Conservation (phyloP, 805 yeast genomes). For the Saturnispora serradocipensis region DNA sequence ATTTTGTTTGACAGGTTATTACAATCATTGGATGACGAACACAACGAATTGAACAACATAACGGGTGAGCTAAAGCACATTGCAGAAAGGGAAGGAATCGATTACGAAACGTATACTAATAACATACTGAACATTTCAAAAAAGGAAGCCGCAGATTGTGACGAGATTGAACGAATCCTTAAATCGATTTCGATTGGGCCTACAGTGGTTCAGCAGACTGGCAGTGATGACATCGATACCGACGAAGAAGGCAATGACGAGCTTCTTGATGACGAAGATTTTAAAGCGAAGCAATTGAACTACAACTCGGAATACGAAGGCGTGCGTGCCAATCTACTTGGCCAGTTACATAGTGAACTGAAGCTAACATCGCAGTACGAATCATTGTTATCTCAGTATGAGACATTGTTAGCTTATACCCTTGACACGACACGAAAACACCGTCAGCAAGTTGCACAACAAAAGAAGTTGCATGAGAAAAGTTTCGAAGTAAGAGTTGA, state of each 20-base stretch:
- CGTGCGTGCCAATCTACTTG: constrained; percentile 1
- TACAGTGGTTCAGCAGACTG: background rate
- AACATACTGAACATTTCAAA: background rate
- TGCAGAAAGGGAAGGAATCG: background rate
- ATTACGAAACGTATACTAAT: background rate
- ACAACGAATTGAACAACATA: constrained; percentile 17
- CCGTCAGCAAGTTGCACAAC: constrained; percentile 26
- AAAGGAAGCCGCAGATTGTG: background rate
- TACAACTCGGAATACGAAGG: constrained; percentile 4
- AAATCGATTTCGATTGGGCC: background rate
- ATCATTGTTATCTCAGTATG: constrained; percentile 9
- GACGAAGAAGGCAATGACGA: background rate
- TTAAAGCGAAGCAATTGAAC: background rate
- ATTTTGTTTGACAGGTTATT: constrained; percentile 22
- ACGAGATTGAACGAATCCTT: constrained; percentile 1
- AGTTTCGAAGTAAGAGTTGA: background rate
- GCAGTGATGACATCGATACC: background rate
- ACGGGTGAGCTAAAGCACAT: constrained; percentile 2
- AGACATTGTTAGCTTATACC: constrained; percentile 13
- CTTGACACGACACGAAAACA: constrained; percentile 16
- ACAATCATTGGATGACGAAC: constrained; percentile 24
- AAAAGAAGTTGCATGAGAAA: constrained; percentile 20
- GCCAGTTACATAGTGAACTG: constrained; percentile 7
- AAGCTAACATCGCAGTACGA: constrained; percentile 10
- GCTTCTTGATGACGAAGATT: background rate